phyloP scores from a whole-genome alignment of 257 asterid species.

The Solanum lignicaule region DNA sequence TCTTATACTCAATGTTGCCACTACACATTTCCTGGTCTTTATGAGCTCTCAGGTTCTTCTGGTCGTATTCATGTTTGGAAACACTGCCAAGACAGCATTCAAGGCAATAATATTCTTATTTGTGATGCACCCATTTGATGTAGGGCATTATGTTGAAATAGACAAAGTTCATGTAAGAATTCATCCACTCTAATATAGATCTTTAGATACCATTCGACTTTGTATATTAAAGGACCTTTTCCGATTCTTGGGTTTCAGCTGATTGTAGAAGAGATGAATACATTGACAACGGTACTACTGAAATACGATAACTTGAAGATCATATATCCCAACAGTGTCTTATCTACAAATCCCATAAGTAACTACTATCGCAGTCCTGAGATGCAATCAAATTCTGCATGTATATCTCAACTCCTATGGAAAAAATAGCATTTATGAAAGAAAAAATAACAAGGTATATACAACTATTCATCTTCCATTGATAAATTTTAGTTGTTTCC shows the following conservation, averaged over 20 bases:
- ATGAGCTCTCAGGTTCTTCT: conserved; percentile 79
- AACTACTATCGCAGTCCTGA: conserved; percentile 72
- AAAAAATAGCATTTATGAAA: conserved; percentile 56
- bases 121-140: conserved; percentile 93
- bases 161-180: conserved; percentile 67
- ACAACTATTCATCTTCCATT: background rate
- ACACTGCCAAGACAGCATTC: conserved; percentile 77
- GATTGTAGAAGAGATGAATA: conserved; percentile 95
- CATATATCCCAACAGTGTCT: conserved; percentile 61
- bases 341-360: conserved; percentile 61
- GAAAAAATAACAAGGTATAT: conserved; percentile 67
- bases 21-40: conserved; percentile 62
- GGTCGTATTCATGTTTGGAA: conserved; percentile 83
- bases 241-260: conserved; percentile 33
- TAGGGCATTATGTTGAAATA: conserved; percentile 85
- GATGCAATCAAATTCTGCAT: no score
- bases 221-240: background rate
- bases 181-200: background rate
- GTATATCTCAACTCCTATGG: conserved; percentile 42
- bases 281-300: conserved; percentile 62
- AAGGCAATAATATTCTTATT: conserved; percentile 85
- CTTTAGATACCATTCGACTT: background rate
- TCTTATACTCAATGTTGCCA: conserved; percentile 69
- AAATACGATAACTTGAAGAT: conserved; percentile 68
- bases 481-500: background rate